These are phyloP conservation scores for Parasarocladium wereldwijsianum DNA, from an alignment of 2,329 filamentous ascomycete genomes.

Conservation along the genomic window DNA sequence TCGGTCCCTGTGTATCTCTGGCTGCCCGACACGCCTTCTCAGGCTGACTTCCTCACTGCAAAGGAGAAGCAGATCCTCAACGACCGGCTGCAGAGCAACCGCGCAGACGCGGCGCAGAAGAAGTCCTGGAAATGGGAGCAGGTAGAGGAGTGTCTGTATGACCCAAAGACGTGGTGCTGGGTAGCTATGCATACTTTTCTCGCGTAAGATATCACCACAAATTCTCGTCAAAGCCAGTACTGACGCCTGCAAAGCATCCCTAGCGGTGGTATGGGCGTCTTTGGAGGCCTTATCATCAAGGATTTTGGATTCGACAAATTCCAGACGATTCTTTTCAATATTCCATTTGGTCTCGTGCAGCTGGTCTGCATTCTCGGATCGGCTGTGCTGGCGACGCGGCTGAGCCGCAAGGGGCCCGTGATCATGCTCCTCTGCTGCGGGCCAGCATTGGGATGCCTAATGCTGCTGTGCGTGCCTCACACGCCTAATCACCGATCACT, in stretches of 20 bases:
- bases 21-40: conserved; percentile 34
- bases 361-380: conserved; percentile 1
- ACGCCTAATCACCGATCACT: conserved; percentile 10
- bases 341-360: conserved; percentile 34
- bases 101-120: conserved; percentile 37
- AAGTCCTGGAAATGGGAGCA: conserved; percentile 36
- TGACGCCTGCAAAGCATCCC: conserved; percentile 20
- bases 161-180: conserved; percentile 48
- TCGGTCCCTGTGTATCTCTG: conserved; percentile 27
- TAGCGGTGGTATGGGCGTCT: conserved; percentile 41
- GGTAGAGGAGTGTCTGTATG: conserved; percentile 35
- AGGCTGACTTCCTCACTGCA: conserved; percentile 34
- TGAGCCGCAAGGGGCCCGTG: conserved; percentile 34
- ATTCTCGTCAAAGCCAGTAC: background rate
- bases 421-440: conserved; percentile 39
- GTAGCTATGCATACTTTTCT: conserved; percentile 38
- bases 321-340: conserved; percentile 44
- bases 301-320: conserved; percentile 43
- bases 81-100: conserved; percentile 38
- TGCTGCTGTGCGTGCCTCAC: conserved; percentile 30
- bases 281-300: conserved; percentile 44
- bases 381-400: conserved; percentile 1
- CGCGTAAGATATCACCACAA: conserved; percentile 8
- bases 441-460: conserved; percentile 39
- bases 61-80: conserved; percentile 36